Evolutionary conservation across 2,329 filamentous ascomycete species (phyloP).

Genomic region (Macrophomina phaseolina): DNA sequence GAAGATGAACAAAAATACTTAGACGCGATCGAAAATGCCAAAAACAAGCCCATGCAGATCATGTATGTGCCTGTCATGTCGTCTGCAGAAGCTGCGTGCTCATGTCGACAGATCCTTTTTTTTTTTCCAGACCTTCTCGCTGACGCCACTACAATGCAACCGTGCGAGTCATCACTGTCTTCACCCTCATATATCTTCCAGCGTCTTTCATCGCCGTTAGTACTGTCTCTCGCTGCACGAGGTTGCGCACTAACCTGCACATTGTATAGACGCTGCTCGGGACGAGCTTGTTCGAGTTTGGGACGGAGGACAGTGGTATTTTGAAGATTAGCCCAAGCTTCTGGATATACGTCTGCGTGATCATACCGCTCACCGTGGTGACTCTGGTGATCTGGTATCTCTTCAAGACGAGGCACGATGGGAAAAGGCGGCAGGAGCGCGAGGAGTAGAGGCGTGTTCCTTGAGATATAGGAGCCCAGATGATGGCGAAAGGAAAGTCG

Average conservation of each 20-base stretch:
- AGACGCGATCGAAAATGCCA: too few relatives aligned
- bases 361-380: conserved; percentile 29
- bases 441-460: not conserved
- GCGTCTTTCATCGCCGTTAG: conserved; percentile 30
- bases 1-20: too few relatives aligned
- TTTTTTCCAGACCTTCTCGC: not conserved
- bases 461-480: not conserved
- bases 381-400: conserved; percentile 25
- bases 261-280: conserved; percentile 28
- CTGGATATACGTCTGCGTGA: conserved; percentile 30
- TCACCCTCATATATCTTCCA: conserved; percentile 32
- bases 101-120: not conserved
- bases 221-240: not conserved
- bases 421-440: not conserved
- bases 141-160: conserved; percentile 22
- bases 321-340: conserved; percentile 22
- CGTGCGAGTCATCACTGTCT: conserved; percentile 31
- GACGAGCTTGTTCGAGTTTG: conserved; percentile 31
- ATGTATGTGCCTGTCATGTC: not conserved
- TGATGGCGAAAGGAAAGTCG: too few relatives aligned
- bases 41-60: not conserved
- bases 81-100: not conserved
- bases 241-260: not conserved
- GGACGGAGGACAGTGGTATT: conserved; percentile 1
- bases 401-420: conserved; percentile 17